Percentiles rank a stretch among this genome's conserved stretches.
Conservation (phyloP, 2,329 filamentous ascomycete species). For the Venturia nashicola region DNA sequence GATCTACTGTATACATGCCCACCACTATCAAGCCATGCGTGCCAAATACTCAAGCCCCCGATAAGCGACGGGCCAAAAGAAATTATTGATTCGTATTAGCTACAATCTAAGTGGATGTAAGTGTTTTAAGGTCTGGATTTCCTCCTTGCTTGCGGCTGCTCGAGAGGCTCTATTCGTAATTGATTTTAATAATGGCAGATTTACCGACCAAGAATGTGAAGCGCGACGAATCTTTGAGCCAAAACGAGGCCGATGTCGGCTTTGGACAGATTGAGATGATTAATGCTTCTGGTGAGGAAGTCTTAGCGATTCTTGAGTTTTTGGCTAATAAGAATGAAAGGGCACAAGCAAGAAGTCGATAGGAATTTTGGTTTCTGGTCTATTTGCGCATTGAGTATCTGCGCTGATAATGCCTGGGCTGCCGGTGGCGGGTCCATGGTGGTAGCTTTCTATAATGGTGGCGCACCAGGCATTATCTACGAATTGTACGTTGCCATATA, state of each 20-base stretch:
- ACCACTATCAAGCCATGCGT: background rate
- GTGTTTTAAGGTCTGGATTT: background rate
- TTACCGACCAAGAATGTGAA: background rate
- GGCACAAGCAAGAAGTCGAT: constrained; percentile 39
- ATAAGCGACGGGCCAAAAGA: background rate
- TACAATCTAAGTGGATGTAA: too few relatives aligned
- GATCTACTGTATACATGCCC: background rate
- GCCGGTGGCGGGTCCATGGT: constrained; percentile 26
- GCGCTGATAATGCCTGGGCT: constrained; percentile 30
- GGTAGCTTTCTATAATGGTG: background rate
- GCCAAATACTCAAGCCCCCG: background rate
- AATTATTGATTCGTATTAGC: background rate
- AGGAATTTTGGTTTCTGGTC: constrained; percentile 36
- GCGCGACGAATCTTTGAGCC: background rate
- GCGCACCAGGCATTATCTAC: background rate
- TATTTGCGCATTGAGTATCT: constrained; percentile 32
- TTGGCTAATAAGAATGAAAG: constrained; percentile 13
- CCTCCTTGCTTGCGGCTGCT: background rate
- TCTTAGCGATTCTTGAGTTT: background rate
- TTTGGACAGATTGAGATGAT: background rate
- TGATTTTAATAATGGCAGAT: background rate
- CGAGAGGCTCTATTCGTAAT: background rate
- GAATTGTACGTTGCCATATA: background rate
- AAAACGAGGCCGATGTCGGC: background rate
- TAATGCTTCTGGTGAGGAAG: background rate